These are phyloP conservation scores for Cronartium quercuum DNA, from an alignment of 1,284 basidiomycete species.

Conservation along the genomic window DNA sequence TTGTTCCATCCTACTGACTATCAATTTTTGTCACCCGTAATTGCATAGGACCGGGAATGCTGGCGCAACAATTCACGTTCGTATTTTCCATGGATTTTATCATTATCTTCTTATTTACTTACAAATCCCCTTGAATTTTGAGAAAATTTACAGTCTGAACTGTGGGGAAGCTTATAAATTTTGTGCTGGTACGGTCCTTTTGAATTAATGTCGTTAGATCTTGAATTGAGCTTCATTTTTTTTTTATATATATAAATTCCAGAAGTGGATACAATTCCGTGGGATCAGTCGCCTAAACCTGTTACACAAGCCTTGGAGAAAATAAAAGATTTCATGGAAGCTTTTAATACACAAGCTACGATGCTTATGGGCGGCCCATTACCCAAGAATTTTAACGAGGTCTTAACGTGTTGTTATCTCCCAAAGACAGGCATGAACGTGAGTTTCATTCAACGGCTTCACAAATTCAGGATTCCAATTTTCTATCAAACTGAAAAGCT, in stretches of 20 bases:
- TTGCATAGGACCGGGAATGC: slow-evolving; percentile 3
- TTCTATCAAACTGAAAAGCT: no score
- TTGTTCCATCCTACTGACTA: not conserved
- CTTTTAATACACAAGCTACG: not conserved
- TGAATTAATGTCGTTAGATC: no score
- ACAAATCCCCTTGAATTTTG: no score
- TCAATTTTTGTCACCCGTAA: not conserved
- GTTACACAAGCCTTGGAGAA: not conserved
- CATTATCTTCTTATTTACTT: not conserved
- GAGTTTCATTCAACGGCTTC: not conserved
- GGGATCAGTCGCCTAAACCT: not conserved
- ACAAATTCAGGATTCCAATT: no score
- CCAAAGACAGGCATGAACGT: slow-evolving; percentile 35
- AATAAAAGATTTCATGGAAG: slow-evolving; percentile 8
- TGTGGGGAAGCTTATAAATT: slow-evolving; percentile 23
- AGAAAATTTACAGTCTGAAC: slow-evolving; percentile 31
- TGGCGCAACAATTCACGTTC: slow-evolving; percentile 31
- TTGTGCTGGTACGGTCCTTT: slow-evolving; percentile 10
- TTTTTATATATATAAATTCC: not conserved
- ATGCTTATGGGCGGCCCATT: not conserved
- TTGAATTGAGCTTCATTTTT: no score
- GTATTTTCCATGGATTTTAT: not conserved
- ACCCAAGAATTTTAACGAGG: slow-evolving; percentile 21
- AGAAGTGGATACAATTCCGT: slow-evolving; percentile 31
- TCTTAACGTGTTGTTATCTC: slow-evolving; percentile 29